A percentile compares a stretch with the other conserved stretches of the same genome.
phyloP scores from a whole-genome alignment of 441 rosid genomes.

The Eruca vesicaria region DNA sequence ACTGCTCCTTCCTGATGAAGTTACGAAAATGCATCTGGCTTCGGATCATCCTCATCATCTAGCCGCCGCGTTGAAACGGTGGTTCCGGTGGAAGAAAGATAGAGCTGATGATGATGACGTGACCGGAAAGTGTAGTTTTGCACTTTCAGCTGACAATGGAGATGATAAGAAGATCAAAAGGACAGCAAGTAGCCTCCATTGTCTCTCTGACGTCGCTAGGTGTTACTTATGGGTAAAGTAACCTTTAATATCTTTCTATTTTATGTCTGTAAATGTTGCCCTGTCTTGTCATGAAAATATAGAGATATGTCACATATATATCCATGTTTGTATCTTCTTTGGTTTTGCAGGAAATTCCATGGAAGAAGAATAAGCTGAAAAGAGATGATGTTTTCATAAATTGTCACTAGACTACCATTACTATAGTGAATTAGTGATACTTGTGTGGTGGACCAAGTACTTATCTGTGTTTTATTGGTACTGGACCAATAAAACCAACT shows the following conservation, averaged over 20 bases:
- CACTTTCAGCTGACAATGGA: conserved; percentile 37
- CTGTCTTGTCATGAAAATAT: too few species aligned
- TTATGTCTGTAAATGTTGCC: too few species aligned
- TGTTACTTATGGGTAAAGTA: conserved; percentile 60
- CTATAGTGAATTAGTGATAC: too few species aligned
- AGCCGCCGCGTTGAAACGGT: conserved; percentile 24
- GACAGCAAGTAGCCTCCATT: conserved; percentile 36
- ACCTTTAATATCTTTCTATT: neutral
- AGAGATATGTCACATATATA: neutral
- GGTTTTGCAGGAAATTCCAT: conserved; percentile 5
- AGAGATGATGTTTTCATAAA: neutral
- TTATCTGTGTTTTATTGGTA: neutral
- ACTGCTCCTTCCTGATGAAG: conserved; percentile 36
- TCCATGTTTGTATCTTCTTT: too few species aligned
- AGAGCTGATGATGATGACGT: conserved; percentile 23
- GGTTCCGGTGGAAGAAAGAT: conserved; percentile 47
- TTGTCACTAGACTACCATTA: neutral
- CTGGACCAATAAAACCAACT: neutral
- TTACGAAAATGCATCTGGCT: conserved; percentile 37
- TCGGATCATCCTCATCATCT: neutral
- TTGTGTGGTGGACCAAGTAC: neutral
- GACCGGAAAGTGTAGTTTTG: conserved; percentile 37
- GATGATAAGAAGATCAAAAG: conserved; percentile 32
- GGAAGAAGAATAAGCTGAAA: conserved; percentile 14
- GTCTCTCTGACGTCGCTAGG: conserved; percentile 29